These are phyloP conservation scores for Apodospora peruviana DNA, from an alignment of 495 filamentous ascomycete genomes.

Conservation along the genomic window DNA sequence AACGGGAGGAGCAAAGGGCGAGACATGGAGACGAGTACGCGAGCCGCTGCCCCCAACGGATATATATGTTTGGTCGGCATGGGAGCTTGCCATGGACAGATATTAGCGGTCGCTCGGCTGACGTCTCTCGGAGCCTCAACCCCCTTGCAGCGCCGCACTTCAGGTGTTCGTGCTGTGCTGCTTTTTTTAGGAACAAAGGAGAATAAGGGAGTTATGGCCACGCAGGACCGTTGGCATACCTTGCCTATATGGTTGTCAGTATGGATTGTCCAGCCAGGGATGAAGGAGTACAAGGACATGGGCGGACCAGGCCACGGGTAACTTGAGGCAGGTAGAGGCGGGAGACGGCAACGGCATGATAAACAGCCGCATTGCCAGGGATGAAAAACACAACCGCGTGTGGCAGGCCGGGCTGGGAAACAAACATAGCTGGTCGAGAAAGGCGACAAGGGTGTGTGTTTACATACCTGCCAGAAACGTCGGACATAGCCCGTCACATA, in stretches of 20 bases:
- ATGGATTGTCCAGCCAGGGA: conserved; percentile 1
- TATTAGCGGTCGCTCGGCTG: not conserved
- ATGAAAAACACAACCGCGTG: not conserved
- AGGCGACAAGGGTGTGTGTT: not conserved
- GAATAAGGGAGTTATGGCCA: conserved; percentile 4
- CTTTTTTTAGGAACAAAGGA: not conserved
- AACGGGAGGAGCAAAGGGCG: not conserved
- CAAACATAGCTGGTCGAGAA: not conserved
- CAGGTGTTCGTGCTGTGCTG: not conserved
- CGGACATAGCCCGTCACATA: conserved; percentile 94
- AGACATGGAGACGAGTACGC: not conserved
- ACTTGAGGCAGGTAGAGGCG: not conserved
- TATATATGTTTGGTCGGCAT: not conserved
- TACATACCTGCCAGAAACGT: conserved; percentile 88
- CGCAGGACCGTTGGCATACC: conserved; percentile 31
- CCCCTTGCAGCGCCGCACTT: not conserved
- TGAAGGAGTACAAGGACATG: not conserved
- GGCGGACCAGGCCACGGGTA: not conserved
- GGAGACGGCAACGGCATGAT: not conserved
- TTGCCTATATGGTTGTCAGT: conserved; percentile 44
- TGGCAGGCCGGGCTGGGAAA: not conserved
- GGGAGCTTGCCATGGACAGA: not conserved
- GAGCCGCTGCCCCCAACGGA: not conserved
- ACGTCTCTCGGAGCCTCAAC: not conserved
- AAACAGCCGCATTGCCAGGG: not conserved